Conservation (phyloP, 331 rosid species). For the Quercus phellos region DNA sequence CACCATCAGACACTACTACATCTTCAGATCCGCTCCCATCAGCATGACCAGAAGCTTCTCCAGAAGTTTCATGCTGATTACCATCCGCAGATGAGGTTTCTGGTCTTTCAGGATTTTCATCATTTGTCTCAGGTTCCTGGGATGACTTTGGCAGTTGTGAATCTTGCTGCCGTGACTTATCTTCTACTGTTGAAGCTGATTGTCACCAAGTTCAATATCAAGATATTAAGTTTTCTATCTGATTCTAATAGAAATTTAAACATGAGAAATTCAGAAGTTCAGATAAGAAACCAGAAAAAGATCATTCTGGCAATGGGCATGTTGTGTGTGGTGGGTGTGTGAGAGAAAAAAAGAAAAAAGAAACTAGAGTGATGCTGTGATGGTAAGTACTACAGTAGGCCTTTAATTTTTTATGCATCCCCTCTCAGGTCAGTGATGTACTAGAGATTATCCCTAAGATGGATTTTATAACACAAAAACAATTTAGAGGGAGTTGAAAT, state of each 20-base stretch:
- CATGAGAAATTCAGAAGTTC: background rate
- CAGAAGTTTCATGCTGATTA: conserved; percentile 29
- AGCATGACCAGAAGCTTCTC: conserved; percentile 30
- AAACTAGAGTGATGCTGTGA: too few species aligned
- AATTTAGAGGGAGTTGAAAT: background rate
- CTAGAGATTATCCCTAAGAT: background rate
- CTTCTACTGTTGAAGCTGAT: conserved; percentile 43
- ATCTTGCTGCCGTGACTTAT: conserved; percentile 43
- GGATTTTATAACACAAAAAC: background rate
- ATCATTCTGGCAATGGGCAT: too few species aligned
- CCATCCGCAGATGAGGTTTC: conserved; percentile 39
- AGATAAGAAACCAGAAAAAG: too few species aligned
- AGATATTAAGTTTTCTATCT: background rate
- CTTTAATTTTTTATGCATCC: too few species aligned
- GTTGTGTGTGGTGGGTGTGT: too few species aligned
- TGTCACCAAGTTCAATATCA: background rate
- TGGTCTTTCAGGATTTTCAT: conserved; percentile 28
- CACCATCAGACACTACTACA: conserved; percentile 42
- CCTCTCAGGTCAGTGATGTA: too few species aligned
- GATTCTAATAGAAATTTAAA: background rate
- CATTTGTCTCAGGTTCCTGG: conserved; percentile 43
- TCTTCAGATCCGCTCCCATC: conserved; percentile 39
- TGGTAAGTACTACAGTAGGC: too few species aligned
- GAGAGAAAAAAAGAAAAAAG: too few species aligned
- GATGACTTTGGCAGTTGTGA: conserved; percentile 27